Base-by-base conservation (phyloP, 208 protist genomes). In the Blechomonas ayalai region DNA sequence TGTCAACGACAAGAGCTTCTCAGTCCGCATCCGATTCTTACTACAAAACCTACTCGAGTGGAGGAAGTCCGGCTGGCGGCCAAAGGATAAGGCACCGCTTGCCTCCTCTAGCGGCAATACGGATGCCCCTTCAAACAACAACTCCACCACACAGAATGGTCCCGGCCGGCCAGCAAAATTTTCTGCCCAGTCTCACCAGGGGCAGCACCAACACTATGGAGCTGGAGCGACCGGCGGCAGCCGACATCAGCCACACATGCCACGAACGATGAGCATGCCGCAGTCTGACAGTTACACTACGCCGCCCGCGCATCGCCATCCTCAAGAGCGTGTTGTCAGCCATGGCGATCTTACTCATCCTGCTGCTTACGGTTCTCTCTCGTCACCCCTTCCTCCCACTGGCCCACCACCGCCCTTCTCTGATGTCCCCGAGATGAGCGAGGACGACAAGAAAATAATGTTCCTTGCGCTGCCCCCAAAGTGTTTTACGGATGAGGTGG, bases 11-110 rank as follows among this genome's bases (percentile, higher is more conserved):
- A 36, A 63, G 15, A 46, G 52, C 34, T 71, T 84, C 57, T 88
- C 85, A 6, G 74, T 56, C 1, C 77, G 81, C 20, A 90, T 89
- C 27, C 85, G 78, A 32, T 94, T 87, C 40, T 65, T 90, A 40
- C 65, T 90, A 23, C 85, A 87, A 38, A 94, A 94, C 55, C 43
- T 90, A 15, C 61, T 89, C 52, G 81, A 90, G 29, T 67, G 67
- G 57, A 61, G 79, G 47, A 73, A 64, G 25, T 40, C 64, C 28
- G 76, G 73, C 22, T 90, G 77, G 75, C 78, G 81, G 56, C 35
- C 59, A 25, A 78, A 81, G 51, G 71, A 79, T 32, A 34, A 48
- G 3, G 44, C 43, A 26, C 20, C 33, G 8, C 46, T 55, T 45
- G 42, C 38, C 34, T 46, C 66, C 32, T 73, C 65, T 15, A 54